Percentiles rank a stretch among this genome's conserved stretches.
Conservation (phyloP, 73 alveolate genomes). For the Paramecium primaurelia region DNA sequence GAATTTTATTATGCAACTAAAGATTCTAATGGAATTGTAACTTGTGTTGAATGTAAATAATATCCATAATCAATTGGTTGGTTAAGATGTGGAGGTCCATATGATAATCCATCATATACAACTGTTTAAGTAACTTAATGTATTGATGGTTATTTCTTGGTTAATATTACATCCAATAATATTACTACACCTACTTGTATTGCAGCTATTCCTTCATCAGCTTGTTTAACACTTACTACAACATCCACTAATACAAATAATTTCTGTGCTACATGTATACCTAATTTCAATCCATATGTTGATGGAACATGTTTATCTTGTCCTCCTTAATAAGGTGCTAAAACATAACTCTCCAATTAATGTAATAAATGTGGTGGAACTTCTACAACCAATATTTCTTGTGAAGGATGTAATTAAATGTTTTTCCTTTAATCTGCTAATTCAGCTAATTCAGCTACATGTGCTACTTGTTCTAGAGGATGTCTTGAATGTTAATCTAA, state of each 20-base stretch:
- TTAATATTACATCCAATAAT: background rate
- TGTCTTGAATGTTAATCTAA: background rate
- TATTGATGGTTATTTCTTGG: background rate
- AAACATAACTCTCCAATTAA: background rate
- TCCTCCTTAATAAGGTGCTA: background rate
- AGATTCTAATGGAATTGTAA: background rate
- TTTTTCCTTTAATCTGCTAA: background rate
- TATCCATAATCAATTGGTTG: background rate
- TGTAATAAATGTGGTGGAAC: background rate
- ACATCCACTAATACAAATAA: background rate
- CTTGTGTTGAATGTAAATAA: background rate
- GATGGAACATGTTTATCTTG: constrained; percentile 17
- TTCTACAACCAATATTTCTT: background rate
- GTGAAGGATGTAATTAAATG: background rate
- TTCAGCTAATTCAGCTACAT: background rate
- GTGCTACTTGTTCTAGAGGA: constrained; percentile 12
- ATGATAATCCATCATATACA: background rate
- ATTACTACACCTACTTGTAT: background rate
- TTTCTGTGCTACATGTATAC: constrained; percentile 6
- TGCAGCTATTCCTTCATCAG: background rate
- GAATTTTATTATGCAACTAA: background rate
- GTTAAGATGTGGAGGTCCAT: constrained; percentile 18
- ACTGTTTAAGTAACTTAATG: background rate
- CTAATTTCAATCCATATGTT: background rate
- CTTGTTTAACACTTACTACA: background rate